Evolutionary conservation across 768 basidiomycete genomes (phyloP), one percentile per base, ranked within the genome.

Genomic region (Lanmaoa rubissima): DNA sequence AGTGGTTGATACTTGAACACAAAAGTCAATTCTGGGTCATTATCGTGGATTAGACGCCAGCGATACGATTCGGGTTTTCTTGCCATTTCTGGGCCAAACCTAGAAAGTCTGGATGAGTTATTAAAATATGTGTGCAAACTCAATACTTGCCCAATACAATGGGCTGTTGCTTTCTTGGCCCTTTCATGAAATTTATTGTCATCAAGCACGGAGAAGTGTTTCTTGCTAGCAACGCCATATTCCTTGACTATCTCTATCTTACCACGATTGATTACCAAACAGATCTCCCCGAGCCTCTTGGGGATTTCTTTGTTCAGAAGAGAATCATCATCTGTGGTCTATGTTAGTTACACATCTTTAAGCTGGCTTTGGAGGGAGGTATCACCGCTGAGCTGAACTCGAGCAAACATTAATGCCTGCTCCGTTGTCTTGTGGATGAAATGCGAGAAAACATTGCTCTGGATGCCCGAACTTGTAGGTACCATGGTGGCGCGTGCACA

Each of bases 1-100:
- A 67, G 57, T 11, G 63, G 58, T 24, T 34, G 48, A 39, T 63
- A 63, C 41, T 61, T 61, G 53, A 69, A 69, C 34, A 65, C 50
- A 17, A 67, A 67, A 9, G 45, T 34, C 14, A 63, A 13, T 8
- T 1, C 0, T n/a, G 55, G 68, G n/a, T 55, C 42, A 32, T 39
- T 6, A 14, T 60, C 48, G 14, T 48, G 50, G 1, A 45, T 10
- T 16, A 61, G 5, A 32, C 0, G 8, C 10, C 4, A 3, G 5
- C 0, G 14, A 28, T n/a, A 24, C 11, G 8, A 10, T 9, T 0
- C 0, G 6, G 0, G 21, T 26, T 0, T 0, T 36, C 31, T 48
- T 4, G 16, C 17, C n/a, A 3, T 47, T 41, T 51, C 49, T 8
- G 48, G 48, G 17, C 57, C 65, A 48, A 62, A 62, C 7, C 63